These are phyloP conservation scores for Geranium incanum DNA, from an alignment of 441 rosid genomes.

Conservation along the genomic window DNA sequence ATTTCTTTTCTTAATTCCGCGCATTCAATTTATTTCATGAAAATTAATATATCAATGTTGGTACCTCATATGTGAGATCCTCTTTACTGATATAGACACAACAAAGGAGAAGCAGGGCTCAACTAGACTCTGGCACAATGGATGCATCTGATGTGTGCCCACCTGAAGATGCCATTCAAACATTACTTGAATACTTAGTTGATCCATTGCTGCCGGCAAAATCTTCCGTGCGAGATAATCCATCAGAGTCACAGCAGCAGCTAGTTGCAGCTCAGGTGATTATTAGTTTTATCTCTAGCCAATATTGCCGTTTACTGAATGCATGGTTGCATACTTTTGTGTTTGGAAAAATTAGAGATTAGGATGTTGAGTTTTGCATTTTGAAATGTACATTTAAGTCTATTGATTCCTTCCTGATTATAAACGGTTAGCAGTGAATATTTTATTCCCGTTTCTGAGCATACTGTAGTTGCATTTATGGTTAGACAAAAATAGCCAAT, in stretches of 20 bases:
- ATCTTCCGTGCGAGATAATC: constrained; percentile 29
- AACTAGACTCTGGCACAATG: constrained; percentile 21
- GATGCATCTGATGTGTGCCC: constrained; percentile 37
- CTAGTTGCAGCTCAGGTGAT: constrained; percentile 65
- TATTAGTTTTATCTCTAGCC: constrained; percentile 7
- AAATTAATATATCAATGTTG: not conserved
- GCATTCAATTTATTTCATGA: not conserved
- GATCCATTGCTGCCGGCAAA: constrained; percentile 61
- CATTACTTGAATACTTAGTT: constrained; percentile 52
- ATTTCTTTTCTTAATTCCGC: not conserved
- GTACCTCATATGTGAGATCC: not conserved
- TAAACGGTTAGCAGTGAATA: not conserved
- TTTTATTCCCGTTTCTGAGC: not conserved
- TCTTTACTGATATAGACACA: constrained; percentile 16
- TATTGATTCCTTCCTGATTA: not conserved
- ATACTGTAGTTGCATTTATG: not conserved
- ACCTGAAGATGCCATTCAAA: constrained; percentile 56
- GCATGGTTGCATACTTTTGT: not conserved
- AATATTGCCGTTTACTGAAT: not conserved
- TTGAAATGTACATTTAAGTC: not conserved
- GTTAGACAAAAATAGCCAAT: not conserved
- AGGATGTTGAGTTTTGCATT: not conserved
- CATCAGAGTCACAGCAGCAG: constrained; percentile 37
- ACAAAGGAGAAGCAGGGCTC: constrained; percentile 9
- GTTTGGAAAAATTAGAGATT: not conserved